phyloP scores from a whole-genome alignment of 805 yeast species.

The Zygotorulaspora chibaensis region DNA sequence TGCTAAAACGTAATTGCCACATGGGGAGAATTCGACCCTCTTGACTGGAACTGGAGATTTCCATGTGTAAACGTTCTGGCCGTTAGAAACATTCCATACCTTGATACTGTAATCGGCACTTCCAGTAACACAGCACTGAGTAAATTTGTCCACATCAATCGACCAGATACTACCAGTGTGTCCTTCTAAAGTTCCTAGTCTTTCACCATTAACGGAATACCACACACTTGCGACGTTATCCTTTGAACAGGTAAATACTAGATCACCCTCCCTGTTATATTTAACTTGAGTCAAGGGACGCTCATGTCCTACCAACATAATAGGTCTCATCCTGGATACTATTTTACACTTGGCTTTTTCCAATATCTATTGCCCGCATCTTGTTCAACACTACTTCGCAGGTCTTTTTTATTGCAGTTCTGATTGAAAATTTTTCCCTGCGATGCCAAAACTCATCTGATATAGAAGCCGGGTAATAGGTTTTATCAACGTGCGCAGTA shows the following conservation, averaged over 20 bases:
- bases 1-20: conserved; percentile 61
- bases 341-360: background rate
- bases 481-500: too few species aligned
- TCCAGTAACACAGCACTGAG: conserved; percentile 77
- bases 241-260: conserved; percentile 86
- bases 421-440: conserved; percentile 6
- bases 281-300: conserved; percentile 96
- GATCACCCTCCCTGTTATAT: conserved; percentile 92
- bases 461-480: background rate
- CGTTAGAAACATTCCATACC: conserved; percentile 79
- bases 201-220: conserved; percentile 94
- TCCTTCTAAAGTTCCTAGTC: conserved; percentile 85
- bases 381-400: background rate
- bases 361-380: background rate
- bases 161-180: conserved; percentile 96
- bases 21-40: conserved; percentile 80
- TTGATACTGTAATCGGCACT: conserved; percentile 84
- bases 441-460: background rate
- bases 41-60: conserved; percentile 80
- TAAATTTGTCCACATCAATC: conserved; percentile 71
- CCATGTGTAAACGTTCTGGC: conserved; percentile 71
- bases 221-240: conserved; percentile 87
- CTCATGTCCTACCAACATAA: conserved; percentile 86
- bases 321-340: conserved; percentile 51
- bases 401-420: too few species aligned